Evolutionary conservation across 2,329 filamentous ascomycete species (phyloP).

Genomic region (Exophiala phaeomuriformis): DNA sequence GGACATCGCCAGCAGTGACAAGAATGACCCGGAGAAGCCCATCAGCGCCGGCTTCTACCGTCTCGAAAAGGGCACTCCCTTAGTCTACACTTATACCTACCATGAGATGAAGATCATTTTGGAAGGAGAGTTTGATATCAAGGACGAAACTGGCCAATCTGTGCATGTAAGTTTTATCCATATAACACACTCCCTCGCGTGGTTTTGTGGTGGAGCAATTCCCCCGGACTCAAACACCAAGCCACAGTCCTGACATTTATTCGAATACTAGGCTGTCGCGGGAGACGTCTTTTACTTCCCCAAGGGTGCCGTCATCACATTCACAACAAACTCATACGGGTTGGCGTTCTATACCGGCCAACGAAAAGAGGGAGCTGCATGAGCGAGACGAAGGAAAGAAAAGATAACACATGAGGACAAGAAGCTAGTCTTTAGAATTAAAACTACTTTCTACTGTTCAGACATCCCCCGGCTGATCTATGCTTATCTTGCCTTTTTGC

Average conservation of each 20-base stretch:
- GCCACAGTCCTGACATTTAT: neutral
- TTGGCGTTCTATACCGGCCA: constrained; percentile 50
- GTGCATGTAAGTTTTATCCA: constrained; percentile 15
- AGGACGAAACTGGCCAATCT: constrained; percentile 52
- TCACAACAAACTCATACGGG: constrained; percentile 56
- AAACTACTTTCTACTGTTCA: neutral
- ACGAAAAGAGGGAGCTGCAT: constrained; percentile 29
- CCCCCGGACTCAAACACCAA: no score
- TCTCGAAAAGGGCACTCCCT: constrained; percentile 58
- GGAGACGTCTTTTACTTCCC: constrained; percentile 66
- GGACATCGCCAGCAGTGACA: constrained; percentile 53
- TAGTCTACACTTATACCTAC: constrained; percentile 63
- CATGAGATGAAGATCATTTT: constrained; percentile 69
- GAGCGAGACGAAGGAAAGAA: constrained; percentile 1
- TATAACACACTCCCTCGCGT: no score
- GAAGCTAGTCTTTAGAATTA: constrained; percentile 1
- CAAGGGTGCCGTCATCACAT: constrained; percentile 59
- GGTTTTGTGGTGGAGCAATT: no score
- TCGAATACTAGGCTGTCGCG: constrained; percentile 41
- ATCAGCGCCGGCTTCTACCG: constrained; percentile 60
- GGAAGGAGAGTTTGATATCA: constrained; percentile 59
- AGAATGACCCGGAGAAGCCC: constrained; percentile 51
- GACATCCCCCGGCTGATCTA: neutral
- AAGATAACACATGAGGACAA: neutral
- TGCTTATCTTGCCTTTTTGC: constrained; percentile 2